Conservation (phyloP, 345 rosid genomes). For the Eucalyptus victrix region DNA sequence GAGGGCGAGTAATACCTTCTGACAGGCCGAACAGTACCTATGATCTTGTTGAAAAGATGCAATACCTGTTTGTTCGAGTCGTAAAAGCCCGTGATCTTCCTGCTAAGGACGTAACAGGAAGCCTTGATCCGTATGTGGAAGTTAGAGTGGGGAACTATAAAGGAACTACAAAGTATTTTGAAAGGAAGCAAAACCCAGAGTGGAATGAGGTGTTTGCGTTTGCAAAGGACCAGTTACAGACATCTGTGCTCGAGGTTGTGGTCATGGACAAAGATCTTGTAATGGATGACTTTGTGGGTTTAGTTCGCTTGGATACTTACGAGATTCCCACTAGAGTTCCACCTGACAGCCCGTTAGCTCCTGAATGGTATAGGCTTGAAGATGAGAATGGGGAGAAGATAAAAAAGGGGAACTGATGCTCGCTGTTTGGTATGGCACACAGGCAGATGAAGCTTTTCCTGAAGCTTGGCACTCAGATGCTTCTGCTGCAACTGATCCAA, state of each 20-base stretch:
- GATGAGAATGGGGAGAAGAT: constrained; percentile 50
- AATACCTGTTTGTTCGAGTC: constrained; percentile 66
- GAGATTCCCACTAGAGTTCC: constrained; percentile 74
- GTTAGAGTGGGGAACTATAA: constrained; percentile 88
- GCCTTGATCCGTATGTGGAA: constrained; percentile 75
- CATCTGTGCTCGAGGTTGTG: constrained; percentile 52
- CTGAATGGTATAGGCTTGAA: constrained; percentile 83
- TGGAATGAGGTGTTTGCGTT: constrained; percentile 96
- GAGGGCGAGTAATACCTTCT: constrained; percentile 71
- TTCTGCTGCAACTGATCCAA: constrained; percentile 28
- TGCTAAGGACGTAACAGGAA: constrained; percentile 58
- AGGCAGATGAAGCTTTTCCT: constrained; percentile 90
- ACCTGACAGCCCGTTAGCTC: constrained; percentile 86
- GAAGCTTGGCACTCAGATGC: constrained; percentile 92
- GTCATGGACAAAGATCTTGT: constrained; percentile 71
- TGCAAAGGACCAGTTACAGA: constrained; percentile 51
- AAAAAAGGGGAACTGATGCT: constrained; percentile 75
- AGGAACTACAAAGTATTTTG: constrained; percentile 56
- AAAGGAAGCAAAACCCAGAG: constrained; percentile 63
- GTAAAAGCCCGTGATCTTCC: constrained; percentile 87
- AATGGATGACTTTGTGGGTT: constrained; percentile 73
- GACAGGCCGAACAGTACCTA: constrained; percentile 38
- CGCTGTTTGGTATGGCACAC: constrained; percentile 95
- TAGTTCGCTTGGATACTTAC: constrained; percentile 42
- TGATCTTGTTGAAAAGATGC: constrained; percentile 96